Conservation (phyloP, 495 filamentous ascomycete genomes). For the Penicillium paradoxum region DNA sequence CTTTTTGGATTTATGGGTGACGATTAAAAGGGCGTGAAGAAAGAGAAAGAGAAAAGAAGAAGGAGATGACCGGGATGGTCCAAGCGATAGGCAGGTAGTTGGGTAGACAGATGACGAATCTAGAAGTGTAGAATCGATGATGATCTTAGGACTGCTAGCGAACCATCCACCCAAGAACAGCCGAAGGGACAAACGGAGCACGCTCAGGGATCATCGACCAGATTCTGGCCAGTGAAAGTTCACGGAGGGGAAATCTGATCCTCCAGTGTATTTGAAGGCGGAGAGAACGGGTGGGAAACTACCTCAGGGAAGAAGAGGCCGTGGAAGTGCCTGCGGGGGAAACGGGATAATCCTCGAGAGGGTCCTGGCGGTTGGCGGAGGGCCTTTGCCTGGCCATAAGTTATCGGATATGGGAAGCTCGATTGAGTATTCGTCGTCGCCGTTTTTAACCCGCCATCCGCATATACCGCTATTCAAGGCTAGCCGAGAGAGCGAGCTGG, state of each 20-base stretch:
- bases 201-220: not conserved
- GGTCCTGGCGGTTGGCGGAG: conserved; percentile 45
- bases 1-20: conserved; percentile 11
- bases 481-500: conserved; percentile 20
- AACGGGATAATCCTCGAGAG: conserved; percentile 43
- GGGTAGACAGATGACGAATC: conserved; percentile 8
- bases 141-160: not conserved
- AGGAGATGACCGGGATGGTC: conserved; percentile 9
- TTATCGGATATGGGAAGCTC: conserved; percentile 37
- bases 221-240: not conserved
- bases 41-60: conserved; percentile 2
- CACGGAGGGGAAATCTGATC: not conserved
- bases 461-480: conserved; percentile 24
- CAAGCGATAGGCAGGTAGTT: conserved; percentile 6
- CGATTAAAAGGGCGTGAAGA: not conserved
- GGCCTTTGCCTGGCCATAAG: conserved; percentile 51
- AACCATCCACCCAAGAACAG: not conserved
- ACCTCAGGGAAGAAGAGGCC: conserved; percentile 46
- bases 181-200: not conserved
- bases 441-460: conserved; percentile 48
- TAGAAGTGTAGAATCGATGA: not conserved
- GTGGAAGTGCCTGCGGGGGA: conserved; percentile 38
- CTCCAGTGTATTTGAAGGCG: conserved; percentile 2
- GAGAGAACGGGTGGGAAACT: conserved; percentile 28
- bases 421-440: conserved; percentile 33